A percentile compares a stretch with the other conserved stretches of the same genome.
Evolutionary conservation across 371 early-diverging fungal species (phyloP).

Genomic region (Synchytrium microbalum): DNA sequence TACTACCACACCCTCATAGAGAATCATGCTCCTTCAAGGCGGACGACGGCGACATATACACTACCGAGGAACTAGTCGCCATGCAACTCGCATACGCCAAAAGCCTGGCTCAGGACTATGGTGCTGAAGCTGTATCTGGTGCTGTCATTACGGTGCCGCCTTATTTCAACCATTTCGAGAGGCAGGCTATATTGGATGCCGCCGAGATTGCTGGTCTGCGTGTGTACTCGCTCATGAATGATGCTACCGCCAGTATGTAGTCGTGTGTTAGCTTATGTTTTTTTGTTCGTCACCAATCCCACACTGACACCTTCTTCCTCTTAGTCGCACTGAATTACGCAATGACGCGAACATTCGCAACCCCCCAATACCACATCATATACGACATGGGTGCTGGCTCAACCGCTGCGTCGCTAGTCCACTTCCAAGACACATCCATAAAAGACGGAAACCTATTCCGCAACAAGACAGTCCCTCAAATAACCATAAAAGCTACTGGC

Average conservation of each 20-base stretch:
- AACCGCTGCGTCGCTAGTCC: conserved; percentile 79
- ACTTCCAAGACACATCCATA: conserved; percentile 57
- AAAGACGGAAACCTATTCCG: conserved; percentile 42
- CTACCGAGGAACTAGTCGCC: conserved; percentile 85
- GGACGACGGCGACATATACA: conserved; percentile 42
- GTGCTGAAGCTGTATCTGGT: conserved; percentile 66
- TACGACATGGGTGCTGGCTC: conserved; percentile 96
- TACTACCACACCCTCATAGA: conserved; percentile 58
- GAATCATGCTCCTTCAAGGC: conserved; percentile 56
- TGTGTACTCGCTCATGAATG: conserved; percentile 76
- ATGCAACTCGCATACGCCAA: conserved; percentile 87
- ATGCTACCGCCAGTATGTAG: conserved; percentile 76
- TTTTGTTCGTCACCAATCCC: no score
- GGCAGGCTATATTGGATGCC: conserved; percentile 89
- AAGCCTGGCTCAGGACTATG: conserved; percentile 69
- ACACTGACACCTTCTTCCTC: neutral
- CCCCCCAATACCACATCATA: conserved; percentile 78
- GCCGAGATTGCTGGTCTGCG: conserved; percentile 85
- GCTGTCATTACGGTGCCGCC: conserved; percentile 89
- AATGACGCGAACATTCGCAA: conserved; percentile 59
- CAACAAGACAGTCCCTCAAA: conserved; percentile 50
- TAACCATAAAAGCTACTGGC: conserved; percentile 75
- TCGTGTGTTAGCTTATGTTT: conserved; percentile 4
- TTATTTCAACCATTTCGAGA: conserved; percentile 79
- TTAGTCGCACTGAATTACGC: conserved; percentile 89